A percentile compares a stretch with the other conserved stretches of the same genome.
phyloP scores from a whole-genome alignment of 805 yeast genomes.

The Lipomyces yamanashiensis region DNA sequence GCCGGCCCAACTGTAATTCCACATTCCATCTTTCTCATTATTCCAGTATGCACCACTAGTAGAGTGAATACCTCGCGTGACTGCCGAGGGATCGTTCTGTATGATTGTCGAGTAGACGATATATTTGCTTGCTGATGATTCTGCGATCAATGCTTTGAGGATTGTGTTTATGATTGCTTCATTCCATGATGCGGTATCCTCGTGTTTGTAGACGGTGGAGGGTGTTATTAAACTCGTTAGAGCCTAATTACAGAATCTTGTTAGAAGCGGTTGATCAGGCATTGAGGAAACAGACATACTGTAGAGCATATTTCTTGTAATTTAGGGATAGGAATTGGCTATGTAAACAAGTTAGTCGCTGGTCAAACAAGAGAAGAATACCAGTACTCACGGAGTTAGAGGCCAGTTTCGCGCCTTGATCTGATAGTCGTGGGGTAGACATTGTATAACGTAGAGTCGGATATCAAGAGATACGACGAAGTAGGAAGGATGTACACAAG shows the following conservation, averaged over 20 bases:
- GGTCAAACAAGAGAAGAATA: neutral
- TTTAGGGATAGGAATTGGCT: constrained; percentile 23
- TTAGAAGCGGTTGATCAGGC: neutral
- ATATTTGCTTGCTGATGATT: constrained; percentile 33
- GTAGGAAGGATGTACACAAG: neutral
- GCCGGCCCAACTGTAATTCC: constrained; percentile 28
- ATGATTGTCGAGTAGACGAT: constrained; percentile 38
- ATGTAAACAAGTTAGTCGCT: neutral
- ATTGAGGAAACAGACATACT: constrained; percentile 6
- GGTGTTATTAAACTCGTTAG: constrained; percentile 16
- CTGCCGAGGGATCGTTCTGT: constrained; percentile 16
- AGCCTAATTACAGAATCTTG: constrained; percentile 13
- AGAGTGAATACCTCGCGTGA: constrained; percentile 32
- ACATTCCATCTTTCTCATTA: constrained; percentile 34
- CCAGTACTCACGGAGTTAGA: constrained; percentile 17
- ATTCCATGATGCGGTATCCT: constrained; percentile 21
- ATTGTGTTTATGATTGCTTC: constrained; percentile 22
- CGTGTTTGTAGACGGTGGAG: constrained; percentile 26
- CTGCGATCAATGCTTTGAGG: constrained; percentile 19
- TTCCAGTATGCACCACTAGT: constrained; percentile 40
- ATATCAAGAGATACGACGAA: neutral
- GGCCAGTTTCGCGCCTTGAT: constrained; percentile 21
- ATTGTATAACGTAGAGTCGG: neutral
- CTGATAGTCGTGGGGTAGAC: constrained; percentile 24
- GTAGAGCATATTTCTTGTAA: constrained; percentile 25